Percentiles rank a stretch among this genome's conserved stretches.
Evolutionary conservation across 805 yeast genomes (phyloP).

Genomic region (Groenewaldozyma tartarivorans): DNA sequence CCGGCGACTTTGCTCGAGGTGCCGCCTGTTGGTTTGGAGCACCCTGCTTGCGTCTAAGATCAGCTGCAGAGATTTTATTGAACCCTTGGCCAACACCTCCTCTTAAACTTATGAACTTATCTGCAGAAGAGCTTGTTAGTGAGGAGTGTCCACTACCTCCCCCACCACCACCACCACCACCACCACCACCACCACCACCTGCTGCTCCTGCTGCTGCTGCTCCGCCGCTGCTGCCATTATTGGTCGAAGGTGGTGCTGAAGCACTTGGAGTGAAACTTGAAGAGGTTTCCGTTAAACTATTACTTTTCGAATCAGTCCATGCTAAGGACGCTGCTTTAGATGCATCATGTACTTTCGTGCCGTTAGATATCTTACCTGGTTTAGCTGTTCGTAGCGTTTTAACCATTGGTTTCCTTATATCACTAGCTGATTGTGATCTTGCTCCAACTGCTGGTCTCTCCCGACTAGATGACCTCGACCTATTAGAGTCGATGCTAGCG

Average conservation of each 20-base stretch:
- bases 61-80: conserved; percentile 6
- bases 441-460: conserved; percentile 1
- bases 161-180: neutral
- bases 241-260: conserved; percentile 3
- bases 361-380: conserved; percentile 10
- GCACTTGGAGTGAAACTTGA: conserved; percentile 2
- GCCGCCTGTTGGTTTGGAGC: neutral
- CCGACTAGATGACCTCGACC: too few relatives aligned
- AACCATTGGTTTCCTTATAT: conserved; percentile 12
- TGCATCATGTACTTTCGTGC: conserved; percentile 3
- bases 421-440: neutral
- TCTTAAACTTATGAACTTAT: conserved; percentile 5
- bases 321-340: conserved; percentile 18
- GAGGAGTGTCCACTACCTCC: neutral
- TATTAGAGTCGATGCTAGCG: too few relatives aligned
- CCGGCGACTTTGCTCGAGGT: neutral
- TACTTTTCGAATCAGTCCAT: conserved; percentile 12
- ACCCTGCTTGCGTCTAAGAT: neutral
- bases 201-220: neutral
- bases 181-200: neutral
- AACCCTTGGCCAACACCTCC: conserved; percentile 11
- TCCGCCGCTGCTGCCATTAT: neutral
- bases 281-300: conserved; percentile 3
- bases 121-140: neutral
- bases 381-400: conserved; percentile 17